These are phyloP conservation scores for Verruconis gallopava DNA, from an alignment of 2,329 filamentous ascomycete species.

Conservation along the genomic window DNA sequence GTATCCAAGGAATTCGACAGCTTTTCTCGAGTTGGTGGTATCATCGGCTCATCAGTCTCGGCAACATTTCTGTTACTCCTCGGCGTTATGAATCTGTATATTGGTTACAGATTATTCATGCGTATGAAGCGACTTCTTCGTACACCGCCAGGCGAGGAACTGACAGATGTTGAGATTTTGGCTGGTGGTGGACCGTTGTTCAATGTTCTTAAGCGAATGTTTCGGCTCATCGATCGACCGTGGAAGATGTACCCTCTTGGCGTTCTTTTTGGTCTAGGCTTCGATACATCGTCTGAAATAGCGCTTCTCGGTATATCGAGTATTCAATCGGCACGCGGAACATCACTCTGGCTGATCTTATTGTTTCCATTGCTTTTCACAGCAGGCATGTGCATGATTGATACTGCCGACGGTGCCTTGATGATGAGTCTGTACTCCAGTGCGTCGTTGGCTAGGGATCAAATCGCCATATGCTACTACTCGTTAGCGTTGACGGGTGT, in stretches of 20 bases:
- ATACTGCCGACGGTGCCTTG: slow-evolving; percentile 82
- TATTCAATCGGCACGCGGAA: slow-evolving; percentile 73
- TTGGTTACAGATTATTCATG: slow-evolving; percentile 63
- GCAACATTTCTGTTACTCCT: slow-evolving; percentile 72
- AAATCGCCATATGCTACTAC: slow-evolving; percentile 87
- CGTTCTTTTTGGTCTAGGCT: slow-evolving; percentile 75
- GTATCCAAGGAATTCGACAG: slow-evolving; percentile 67
- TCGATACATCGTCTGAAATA: slow-evolving; percentile 91
- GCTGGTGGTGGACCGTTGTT: slow-evolving; percentile 68
- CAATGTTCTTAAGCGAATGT: slow-evolving; percentile 57
- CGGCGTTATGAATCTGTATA: slow-evolving; percentile 73
- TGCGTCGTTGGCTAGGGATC: slow-evolving; percentile 62
- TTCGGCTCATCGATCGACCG: slow-evolving; percentile 57
- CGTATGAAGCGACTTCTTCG: slow-evolving; percentile 51
- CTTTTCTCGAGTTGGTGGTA: slow-evolving; percentile 70
- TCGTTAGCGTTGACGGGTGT: slow-evolving; percentile 75
- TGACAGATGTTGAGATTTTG: slow-evolving; percentile 40
- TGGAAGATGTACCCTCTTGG: slow-evolving; percentile 98
- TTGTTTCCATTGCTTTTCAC: slow-evolving; percentile 88
- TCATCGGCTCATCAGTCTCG: slow-evolving; percentile 79
- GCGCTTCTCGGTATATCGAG: slow-evolving; percentile 82
- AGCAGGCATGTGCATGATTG: slow-evolving; percentile 87
- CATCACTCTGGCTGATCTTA: slow-evolving; percentile 84
- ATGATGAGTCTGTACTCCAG: slow-evolving; percentile 93
- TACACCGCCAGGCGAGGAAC: slow-evolving; percentile 27